Evolutionary conservation across 179 eudicot genomes (phyloP).

Genomic region (Dionaea muscipula): DNA sequence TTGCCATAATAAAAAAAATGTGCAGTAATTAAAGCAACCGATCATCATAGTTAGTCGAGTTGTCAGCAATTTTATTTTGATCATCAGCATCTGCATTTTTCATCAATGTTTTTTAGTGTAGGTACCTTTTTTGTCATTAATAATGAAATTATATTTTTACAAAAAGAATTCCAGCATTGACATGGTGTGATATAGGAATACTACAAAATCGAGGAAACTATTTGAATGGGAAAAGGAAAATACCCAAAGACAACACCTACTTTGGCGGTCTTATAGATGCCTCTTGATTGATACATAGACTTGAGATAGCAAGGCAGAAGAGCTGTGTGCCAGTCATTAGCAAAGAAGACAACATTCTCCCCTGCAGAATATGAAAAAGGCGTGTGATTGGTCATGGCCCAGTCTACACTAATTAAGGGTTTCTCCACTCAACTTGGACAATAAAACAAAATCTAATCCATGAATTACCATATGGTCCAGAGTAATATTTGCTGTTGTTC

Average conservation of each 20-base stretch:
- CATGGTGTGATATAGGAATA: too few species aligned
- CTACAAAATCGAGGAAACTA: too few species aligned
- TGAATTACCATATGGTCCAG: constrained; percentile 64
- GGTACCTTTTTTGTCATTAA: too few species aligned
- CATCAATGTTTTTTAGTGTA: too few species aligned
- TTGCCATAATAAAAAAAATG: too few species aligned
- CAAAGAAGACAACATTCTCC: constrained; percentile 62
- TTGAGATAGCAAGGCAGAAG: constrained; percentile 70
- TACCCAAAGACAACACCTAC: too few species aligned
- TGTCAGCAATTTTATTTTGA: too few species aligned
- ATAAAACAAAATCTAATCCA: neutral
- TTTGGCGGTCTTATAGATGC: constrained; percentile 47
- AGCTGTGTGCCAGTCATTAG: constrained; percentile 79
- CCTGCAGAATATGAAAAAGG: constrained; percentile 21
- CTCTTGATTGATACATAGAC: constrained; percentile 37
- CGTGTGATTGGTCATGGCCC: neutral
- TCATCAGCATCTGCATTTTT: too few species aligned
- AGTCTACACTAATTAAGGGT: neutral
- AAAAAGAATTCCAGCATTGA: too few species aligned
- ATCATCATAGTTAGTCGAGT: too few species aligned
- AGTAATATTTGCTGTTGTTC: constrained; percentile 35
- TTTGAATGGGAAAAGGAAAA: neutral
- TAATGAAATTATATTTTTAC: too few species aligned
- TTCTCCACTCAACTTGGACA: neutral
- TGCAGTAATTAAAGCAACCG: too few species aligned